Base-by-base conservation (phyloP, 495 filamentous ascomycete species). In the Pyrenula massariospora region DNA sequence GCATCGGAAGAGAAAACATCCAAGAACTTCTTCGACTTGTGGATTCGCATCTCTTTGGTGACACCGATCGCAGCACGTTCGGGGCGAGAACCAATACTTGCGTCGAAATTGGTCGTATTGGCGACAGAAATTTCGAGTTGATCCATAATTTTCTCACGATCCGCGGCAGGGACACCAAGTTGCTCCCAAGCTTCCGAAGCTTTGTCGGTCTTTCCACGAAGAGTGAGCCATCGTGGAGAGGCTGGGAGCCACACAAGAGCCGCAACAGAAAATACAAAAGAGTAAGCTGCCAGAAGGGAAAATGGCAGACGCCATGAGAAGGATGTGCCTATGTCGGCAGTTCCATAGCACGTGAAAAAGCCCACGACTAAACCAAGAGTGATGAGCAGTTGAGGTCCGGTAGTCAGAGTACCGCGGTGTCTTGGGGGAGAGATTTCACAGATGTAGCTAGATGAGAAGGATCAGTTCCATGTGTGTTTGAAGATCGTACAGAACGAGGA, bases 291-390 rank as follows among this genome's bases (percentile, higher is more conserved):
- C 42, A 81, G 68, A 1, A 80, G 51, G 2, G 73, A 64, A 24
- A 77, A 82, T 0, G 81, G 82, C 0, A 75, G 57, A 3, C 83
- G 70, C 83, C 83, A 85, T 3, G 79, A 74, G 19, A 81, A 63
- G 2, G 79, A 80, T 1, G 76, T 78, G 0, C 66, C 21, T 19
- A 83, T 65, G 10, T 69, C 64, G 2, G 74, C 66, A 21, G 76
- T 74, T 22, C 79, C 83, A 58, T 85, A 85, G 58, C 80, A 83
- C n/a, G 71, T 76, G 57, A 86, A 85, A 59, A 78, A 86, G 0
- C 83, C 83, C 0, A 70, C 42, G 8, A 73, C 70, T 2, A 84
- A 62, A 1, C 80, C 82, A 1, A 76, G 42, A 0, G 75, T 76
- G 19, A 74, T 77, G 42, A 81, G 58, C 21, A 83, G 59, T 58